Conservation (phyloP, 257 asterid genomes). For the Catharanthus roseus region DNA sequence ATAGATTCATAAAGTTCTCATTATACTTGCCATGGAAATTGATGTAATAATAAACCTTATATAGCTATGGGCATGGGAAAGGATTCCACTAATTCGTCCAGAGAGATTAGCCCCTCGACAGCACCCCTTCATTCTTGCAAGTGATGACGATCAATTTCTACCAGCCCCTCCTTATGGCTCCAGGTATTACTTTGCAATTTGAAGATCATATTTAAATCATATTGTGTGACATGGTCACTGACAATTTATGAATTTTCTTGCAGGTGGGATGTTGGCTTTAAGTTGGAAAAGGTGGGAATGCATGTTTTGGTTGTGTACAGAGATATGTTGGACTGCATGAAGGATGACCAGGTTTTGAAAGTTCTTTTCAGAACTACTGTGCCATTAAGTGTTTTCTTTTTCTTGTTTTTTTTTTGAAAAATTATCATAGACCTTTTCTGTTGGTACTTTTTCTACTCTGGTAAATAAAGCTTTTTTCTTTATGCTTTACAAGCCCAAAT, state of each 20-base stretch:
- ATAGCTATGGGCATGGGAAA: slow-evolving; percentile 90
- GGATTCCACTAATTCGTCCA: slow-evolving; percentile 70
- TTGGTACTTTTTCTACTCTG: not conserved
- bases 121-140: slow-evolving; percentile 42
- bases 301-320: slow-evolving; percentile 31
- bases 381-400: no score
- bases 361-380: not conserved
- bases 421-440: no score
- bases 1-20: not conserved
- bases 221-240: not conserved
- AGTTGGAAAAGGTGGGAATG: slow-evolving; percentile 71
- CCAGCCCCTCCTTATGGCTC: slow-evolving; percentile 79
- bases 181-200: slow-evolving; percentile 29
- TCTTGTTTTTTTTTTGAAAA: no score
- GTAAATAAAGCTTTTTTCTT: not conserved
- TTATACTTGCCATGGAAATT: slow-evolving; percentile 3
- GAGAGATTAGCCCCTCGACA: slow-evolving; percentile 67
- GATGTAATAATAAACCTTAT: not conserved
- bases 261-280: slow-evolving; percentile 83
- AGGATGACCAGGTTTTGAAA: slow-evolving; percentile 27
- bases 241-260: slow-evolving; percentile 11
- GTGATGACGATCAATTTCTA: slow-evolving; percentile 39
- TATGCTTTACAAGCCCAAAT: not conserved
- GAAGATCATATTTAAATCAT: not conserved
- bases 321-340: slow-evolving; percentile 30